phyloP scores from a whole-genome alignment of 495 filamentous ascomycete species.

The Hypoxylon lienhwacheense region DNA sequence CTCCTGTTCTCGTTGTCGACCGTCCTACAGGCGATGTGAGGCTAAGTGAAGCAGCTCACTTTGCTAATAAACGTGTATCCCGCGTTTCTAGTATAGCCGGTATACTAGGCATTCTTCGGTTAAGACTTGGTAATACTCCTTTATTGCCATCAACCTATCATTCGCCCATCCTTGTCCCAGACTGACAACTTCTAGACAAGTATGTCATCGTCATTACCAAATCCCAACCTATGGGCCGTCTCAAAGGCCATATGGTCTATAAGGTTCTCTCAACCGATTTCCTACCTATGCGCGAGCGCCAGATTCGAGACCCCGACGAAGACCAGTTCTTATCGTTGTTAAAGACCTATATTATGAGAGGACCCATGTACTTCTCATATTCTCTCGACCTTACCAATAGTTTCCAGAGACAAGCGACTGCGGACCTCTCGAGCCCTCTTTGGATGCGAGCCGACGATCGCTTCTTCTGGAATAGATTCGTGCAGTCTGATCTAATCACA shows the following conservation, averaged over 20 bases:
- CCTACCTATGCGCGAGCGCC: constrained; percentile 88
- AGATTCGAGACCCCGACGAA: constrained; percentile 88
- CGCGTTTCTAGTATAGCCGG: constrained; percentile 78
- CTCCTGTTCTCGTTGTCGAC: constrained; percentile 83
- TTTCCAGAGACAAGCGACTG: constrained; percentile 86
- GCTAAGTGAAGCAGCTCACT: constrained; percentile 73
- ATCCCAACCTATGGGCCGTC: constrained; percentile 81
- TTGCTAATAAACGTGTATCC: constrained; percentile 78
- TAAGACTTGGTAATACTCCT: constrained; percentile 75
- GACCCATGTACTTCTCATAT: constrained; percentile 98
- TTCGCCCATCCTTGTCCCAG: not conserved
- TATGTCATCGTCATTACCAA: constrained; percentile 97
- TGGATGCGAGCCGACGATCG: constrained; percentile 95
- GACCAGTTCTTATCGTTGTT: constrained; percentile 83
- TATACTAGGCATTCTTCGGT: constrained; percentile 85
- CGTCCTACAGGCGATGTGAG: constrained; percentile 90
- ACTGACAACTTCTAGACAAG: constrained; percentile 65
- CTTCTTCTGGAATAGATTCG: constrained; percentile 97
- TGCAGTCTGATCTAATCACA: constrained; percentile 88
- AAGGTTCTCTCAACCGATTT: constrained; percentile 89
- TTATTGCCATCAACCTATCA: not conserved
- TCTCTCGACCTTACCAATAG: constrained; percentile 91
- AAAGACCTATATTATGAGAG: constrained; percentile 72
- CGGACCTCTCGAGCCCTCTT: constrained; percentile 67
- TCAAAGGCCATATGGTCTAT: constrained; percentile 93